Evolutionary conservation across 2,329 filamentous ascomycete genomes (phyloP).

Genomic region (Pseudocercospora vitis): DNA sequence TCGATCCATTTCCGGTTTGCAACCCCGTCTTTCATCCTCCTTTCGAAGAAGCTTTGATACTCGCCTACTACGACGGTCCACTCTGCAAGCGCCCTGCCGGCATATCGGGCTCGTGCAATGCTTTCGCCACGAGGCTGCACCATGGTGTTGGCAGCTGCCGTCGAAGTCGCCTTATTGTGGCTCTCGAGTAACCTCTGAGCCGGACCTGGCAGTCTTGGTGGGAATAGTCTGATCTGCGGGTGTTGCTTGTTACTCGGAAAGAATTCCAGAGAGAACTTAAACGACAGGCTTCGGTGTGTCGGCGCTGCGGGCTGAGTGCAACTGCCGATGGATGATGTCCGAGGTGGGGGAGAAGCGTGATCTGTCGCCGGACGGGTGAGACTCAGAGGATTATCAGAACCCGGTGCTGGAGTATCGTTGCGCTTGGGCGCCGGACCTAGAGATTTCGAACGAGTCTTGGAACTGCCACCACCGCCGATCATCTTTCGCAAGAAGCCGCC

Average conservation of each 20-base stretch:
- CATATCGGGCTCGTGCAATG: slow-evolving; percentile 55
- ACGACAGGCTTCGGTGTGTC: slow-evolving; percentile 60
- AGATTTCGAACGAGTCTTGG: slow-evolving; percentile 31
- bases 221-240: slow-evolving; percentile 61
- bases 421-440: slow-evolving; percentile 22
- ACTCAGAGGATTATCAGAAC: slow-evolving; percentile 9
- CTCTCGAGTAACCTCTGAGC: slow-evolving; percentile 65
- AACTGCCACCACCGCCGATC: slow-evolving; percentile 29
- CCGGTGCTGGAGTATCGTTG: slow-evolving; percentile 8
- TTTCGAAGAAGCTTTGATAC: slow-evolving; percentile 78
- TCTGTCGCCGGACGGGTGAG: slow-evolving; percentile 21
- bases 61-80: slow-evolving; percentile 75
- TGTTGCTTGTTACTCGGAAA: slow-evolving; percentile 57
- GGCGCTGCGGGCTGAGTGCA: slow-evolving; percentile 31
- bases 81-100: slow-evolving; percentile 73
- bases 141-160: slow-evolving; percentile 8
- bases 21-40: slow-evolving; percentile 72
- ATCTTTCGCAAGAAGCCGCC: slow-evolving; percentile 39
- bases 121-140: slow-evolving; percentile 42
- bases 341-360: slow-evolving; percentile 8
- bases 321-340: not conserved
- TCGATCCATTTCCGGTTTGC: slow-evolving; percentile 67
- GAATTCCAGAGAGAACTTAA: slow-evolving; percentile 74
- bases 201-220: slow-evolving; percentile 67
- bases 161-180: slow-evolving; percentile 19